Evolutionary conservation across 257 asterid genomes (phyloP).

Genomic region (Solanum paucissectum): DNA sequence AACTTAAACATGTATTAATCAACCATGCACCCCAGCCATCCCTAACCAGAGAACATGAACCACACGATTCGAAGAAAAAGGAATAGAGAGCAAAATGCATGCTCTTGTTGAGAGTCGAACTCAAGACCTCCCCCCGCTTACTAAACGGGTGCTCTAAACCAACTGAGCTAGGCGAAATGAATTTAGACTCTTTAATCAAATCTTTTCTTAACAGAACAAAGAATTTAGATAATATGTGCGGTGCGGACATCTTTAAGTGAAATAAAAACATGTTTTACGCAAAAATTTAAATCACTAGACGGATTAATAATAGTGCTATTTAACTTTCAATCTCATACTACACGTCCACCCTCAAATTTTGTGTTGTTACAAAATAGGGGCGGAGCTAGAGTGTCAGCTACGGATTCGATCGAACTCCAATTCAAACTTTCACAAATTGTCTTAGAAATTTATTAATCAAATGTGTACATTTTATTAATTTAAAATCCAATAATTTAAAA

Average conservation of each 20-base stretch:
- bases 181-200: fast-evolving
- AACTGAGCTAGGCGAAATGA: slow-evolving; percentile 41
- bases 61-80: background rate
- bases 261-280: background rate
- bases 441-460: background rate
- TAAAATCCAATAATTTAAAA: background rate
- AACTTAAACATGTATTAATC: background rate
- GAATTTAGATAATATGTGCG: too few species aligned
- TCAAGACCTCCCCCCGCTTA: slow-evolving; percentile 99
- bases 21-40: background rate
- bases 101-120: slow-evolving; percentile 82
- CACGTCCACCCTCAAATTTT: background rate
- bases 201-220: too few species aligned
- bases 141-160: slow-evolving; percentile 99
- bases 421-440: background rate
- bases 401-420: fast-evolving
- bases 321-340: background rate
- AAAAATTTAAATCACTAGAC: background rate
- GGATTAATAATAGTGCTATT: background rate
- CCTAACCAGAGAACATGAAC: too few species aligned
- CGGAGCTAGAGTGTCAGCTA: background rate
- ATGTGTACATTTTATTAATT: background rate
- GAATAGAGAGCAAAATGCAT: too few species aligned
- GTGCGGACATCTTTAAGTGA: background rate
- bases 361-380: background rate